Evolutionary conservation across 352 stramenopile species (phyloP).

Genomic region (Achlya hypogyna): DNA sequence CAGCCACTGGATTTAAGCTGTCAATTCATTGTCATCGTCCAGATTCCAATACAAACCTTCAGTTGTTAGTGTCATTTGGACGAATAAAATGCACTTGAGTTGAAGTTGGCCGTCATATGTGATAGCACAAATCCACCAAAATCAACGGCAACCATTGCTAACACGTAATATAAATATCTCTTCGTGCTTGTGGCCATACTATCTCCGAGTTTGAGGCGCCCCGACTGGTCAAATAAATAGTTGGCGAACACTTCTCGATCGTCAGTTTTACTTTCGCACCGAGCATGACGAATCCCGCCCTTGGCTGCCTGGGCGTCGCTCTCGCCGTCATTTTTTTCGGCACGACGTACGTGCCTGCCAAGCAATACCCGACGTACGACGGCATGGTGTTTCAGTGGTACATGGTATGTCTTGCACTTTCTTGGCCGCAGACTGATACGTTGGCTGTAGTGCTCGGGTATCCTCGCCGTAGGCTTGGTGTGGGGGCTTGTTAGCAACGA

Average conservation of each 20-base stretch:
- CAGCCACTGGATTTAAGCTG: background rate
- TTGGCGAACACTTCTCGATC: too few species aligned
- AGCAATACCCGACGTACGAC: constrained; percentile 76
- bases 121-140: background rate
- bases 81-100: background rate
- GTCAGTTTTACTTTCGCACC: background rate
- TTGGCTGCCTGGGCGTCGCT: constrained; percentile 52
- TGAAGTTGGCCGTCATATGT: background rate
- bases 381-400: constrained; percentile 86
- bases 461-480: constrained; percentile 65
- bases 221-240: too few species aligned
- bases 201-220: too few species aligned
- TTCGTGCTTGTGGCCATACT: too few species aligned
- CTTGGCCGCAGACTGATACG: background rate
- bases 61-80: background rate
- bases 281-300: constrained; percentile 24
- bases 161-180: background rate
- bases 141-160: background rate
- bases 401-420: constrained; percentile 36
- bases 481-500: constrained; percentile 78
- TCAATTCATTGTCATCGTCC: too few species aligned
- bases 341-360: constrained; percentile 76
- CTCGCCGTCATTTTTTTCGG: constrained; percentile 78
- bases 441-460: constrained; percentile 55
- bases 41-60: background rate